phyloP scores from a whole-genome alignment of 1,284 basidiomycete genomes.

The Sporisorium sorghi region DNA sequence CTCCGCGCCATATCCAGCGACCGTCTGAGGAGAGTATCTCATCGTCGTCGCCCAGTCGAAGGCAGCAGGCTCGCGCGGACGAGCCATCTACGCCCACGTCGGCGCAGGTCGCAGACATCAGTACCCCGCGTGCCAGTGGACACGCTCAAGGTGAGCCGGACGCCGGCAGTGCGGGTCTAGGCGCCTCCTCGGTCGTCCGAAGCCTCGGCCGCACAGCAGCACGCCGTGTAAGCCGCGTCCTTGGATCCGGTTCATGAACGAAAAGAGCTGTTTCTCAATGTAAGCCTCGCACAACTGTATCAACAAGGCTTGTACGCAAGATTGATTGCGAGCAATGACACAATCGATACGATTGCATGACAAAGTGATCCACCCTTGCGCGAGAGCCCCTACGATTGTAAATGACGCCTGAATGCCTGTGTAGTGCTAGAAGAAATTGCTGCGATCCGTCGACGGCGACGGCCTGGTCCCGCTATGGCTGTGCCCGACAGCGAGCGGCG shows the following conservation, averaged over 20 bases:
- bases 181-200: slow-evolving; percentile 7
- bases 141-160: not conserved
- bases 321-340: not conserved
- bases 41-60: slow-evolving; percentile 14
- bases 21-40: slow-evolving; percentile 30
- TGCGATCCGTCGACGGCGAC: slow-evolving; percentile 28
- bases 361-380: too few species aligned
- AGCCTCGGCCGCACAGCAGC: slow-evolving; percentile 36
- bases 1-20: slow-evolving; percentile 30
- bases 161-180: not conserved
- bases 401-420: too few species aligned
- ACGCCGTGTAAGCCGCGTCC: slow-evolving; percentile 28
- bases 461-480: slow-evolving; percentile 3
- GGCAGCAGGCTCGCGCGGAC: slow-evolving; percentile 1
- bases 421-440: slow-evolving; percentile 26
- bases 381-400: too few species aligned
- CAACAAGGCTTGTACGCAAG: not conserved
- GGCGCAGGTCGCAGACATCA: slow-evolving; percentile 5
- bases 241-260: slow-evolving; percentile 18
- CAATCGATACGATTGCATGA: slow-evolving; percentile 1
- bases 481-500: not conserved
- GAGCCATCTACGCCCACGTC: slow-evolving; percentile 22
- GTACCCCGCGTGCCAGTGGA: slow-evolving; percentile 17
- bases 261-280: not conserved
- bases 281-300: not conserved